Base-by-base conservation (phyloP, 2,329 filamentous ascomycete genomes). In the Trichoderma aggressivum region DNA sequence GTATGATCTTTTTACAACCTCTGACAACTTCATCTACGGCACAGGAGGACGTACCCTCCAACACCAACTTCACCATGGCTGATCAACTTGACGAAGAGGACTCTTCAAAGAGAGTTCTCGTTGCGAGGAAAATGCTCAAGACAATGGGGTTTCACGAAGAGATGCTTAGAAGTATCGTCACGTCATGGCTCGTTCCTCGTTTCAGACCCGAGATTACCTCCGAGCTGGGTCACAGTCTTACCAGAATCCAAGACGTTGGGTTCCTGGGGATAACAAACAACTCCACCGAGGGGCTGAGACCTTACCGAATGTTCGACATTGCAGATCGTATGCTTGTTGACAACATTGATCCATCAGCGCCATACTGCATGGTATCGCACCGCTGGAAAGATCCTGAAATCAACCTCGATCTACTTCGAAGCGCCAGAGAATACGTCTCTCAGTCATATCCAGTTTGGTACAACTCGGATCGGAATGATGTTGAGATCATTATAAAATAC, bases 291-390 rank as follows among this genome's bases (percentile, higher is more conserved):
- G 68, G 18, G 30, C 55, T 60, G 24, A 53, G 55, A 39, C 70
- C 70, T 1, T 60, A 53, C 16, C 55, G 70, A 18, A 71, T 71
- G 70, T 71, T 71, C 18, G 61, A 71, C 26, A 55, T 71, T 24
- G 26, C 39, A 5, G 56, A 64, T 24, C 30, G 70, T 7, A 61
- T 66, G 53, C 62, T 71, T 21, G 62, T 71, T 8, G 50, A 71
- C 6, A 30, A 50, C 1, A 65, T 71, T 32, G 70, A 65, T 56
- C 21, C 61, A 12, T 50, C 69, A 34, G 71, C 59, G 3, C 67
- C 59, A 8, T 72, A 72, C 28, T 63, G 67, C 16, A 72, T 70
- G 59, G 58, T 72, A n/a, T 72, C 71, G 0, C 71, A 72, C 34
- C 66, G 67, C 21, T 72, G 71, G 66, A 72, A 70, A 16, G 71